These are phyloP conservation scores for Chenopodium formosanum DNA, from an alignment of 148 eudicot species.

Conservation along the genomic window DNA sequence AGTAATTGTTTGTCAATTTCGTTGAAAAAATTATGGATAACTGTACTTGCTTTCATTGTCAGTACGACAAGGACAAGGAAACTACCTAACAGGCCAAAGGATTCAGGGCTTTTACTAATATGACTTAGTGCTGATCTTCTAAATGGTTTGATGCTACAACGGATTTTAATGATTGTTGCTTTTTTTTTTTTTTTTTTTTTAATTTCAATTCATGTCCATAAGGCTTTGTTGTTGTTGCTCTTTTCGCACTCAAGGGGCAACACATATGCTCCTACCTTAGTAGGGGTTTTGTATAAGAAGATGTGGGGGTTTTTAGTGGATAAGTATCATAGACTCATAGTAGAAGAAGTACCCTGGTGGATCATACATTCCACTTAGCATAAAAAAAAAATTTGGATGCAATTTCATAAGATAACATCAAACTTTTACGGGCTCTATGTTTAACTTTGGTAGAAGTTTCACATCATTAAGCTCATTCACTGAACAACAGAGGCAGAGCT, in stretches of 20 bases:
- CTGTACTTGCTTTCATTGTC: too few species aligned
- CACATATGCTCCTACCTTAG: neutral
- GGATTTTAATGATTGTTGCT: neutral
- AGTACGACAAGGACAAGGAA: neutral
- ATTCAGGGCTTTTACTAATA: neutral
- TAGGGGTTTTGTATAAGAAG: neutral
- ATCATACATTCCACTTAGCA: neutral
- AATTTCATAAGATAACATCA: neutral
- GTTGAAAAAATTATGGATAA: neutral
- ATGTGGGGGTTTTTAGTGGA: neutral
- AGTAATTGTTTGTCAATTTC: neutral
- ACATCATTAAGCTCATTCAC: slow-evolving; percentile 19
- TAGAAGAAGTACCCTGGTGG: neutral
- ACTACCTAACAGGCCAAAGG: neutral
- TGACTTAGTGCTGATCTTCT: neutral
- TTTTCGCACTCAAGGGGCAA: neutral
- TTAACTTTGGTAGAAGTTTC: slow-evolving; percentile 16
- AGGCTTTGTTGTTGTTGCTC: too few species aligned
- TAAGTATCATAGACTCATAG: neutral
- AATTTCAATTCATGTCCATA: too few species aligned
- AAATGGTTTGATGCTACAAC: neutral
- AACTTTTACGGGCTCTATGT: slow-evolving; percentile 38
- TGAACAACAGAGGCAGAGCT: slow-evolving; percentile 14
- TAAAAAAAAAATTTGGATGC: neutral
- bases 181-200: too few species aligned